Base-by-base conservation (phyloP, 1,284 basidiomycete species). In the Apiotrichum montevideense region DNA sequence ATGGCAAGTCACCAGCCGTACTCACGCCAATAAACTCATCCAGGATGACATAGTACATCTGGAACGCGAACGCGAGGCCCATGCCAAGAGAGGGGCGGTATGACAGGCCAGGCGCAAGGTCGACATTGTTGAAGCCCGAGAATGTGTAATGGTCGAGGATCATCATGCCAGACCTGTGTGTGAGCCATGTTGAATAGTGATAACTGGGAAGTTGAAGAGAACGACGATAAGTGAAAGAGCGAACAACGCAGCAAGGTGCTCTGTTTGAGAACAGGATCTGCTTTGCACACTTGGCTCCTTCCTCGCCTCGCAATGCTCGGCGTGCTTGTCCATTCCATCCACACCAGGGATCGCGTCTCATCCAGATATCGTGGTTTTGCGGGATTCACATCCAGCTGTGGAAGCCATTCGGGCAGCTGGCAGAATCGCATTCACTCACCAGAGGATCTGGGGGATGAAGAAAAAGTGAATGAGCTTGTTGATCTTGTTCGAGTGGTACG, bases 391-490 rank as follows among this genome's bases (percentile, higher is more conserved):
- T 10, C 41, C 41, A 42, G 41, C 6, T 42, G 37, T 21, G 21
- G 21, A 21, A 21, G 21, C 21, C 21, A 21, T 21, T 21, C 21
- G 21, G 21, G 21, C 21, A 21, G 21, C 21, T 21, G 21, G 21
- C n/a, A 42, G 14, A 14, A 15, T 9, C 8, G 37, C 37, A 39
- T 7, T 39, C 35, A 79, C 81, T 47, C 65, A 88, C 90, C 90
- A 94, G 49, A 89, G 71, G 64, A 94, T 81, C 60, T 87, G 70
- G 3, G 90, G 90, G 35, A 95, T 90, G 65, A 84, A 91, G 62
- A 87, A 68, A 64, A 90, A 81, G 72, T 95, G 90, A 61, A 94
- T 88, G 55, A 81, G 70, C 61, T 93, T 77, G 72, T 95, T 95
- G 58, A 85, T 77, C 39, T 82, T 83, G 73, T 93, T 86, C 32